These are phyloP conservation scores for Fagus crenata DNA, from an alignment of 306 rosid genomes.

Conservation along the genomic window DNA sequence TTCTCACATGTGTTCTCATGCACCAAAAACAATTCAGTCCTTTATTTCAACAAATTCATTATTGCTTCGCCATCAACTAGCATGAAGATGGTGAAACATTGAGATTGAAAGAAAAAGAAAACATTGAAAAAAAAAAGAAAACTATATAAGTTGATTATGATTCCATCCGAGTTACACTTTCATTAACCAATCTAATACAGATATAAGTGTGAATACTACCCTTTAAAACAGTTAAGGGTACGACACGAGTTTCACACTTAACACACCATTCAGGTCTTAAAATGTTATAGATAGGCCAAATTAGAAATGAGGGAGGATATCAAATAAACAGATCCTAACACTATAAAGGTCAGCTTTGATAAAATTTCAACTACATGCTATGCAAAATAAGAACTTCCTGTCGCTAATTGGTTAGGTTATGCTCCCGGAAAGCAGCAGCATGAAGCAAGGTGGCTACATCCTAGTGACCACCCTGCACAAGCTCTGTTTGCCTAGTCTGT, in stretches of 20 bases:
- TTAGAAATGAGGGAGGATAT: constrained; percentile 42
- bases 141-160: not conserved
- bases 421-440: constrained; percentile 40
- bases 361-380: constrained; percentile 58
- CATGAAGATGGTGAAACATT: no score
- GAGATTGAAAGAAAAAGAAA: not conserved
- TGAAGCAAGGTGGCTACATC: constrained; percentile 41
- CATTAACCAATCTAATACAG: constrained; percentile 43
- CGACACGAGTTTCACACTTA: constrained; percentile 39
- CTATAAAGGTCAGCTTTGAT: constrained; percentile 37
- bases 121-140: not conserved
- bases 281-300: constrained; percentile 32
- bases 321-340: constrained; percentile 47
- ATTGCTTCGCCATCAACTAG: no score
- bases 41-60: no score
- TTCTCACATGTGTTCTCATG: no score
- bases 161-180: constrained; percentile 13
- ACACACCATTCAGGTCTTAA: constrained; percentile 48
- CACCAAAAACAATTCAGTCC: no score
- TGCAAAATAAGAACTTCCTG: constrained; percentile 46
- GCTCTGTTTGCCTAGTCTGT: constrained; percentile 53
- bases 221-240: constrained; percentile 37
- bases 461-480: constrained; percentile 48
- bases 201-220: constrained; percentile 30
- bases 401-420: constrained; percentile 76